Percentiles rank a stretch among this genome's conserved stretches.
Evolutionary conservation across 1,284 basidiomycete genomes (phyloP).

Genomic region (Cryptococcus sp.): DNA sequence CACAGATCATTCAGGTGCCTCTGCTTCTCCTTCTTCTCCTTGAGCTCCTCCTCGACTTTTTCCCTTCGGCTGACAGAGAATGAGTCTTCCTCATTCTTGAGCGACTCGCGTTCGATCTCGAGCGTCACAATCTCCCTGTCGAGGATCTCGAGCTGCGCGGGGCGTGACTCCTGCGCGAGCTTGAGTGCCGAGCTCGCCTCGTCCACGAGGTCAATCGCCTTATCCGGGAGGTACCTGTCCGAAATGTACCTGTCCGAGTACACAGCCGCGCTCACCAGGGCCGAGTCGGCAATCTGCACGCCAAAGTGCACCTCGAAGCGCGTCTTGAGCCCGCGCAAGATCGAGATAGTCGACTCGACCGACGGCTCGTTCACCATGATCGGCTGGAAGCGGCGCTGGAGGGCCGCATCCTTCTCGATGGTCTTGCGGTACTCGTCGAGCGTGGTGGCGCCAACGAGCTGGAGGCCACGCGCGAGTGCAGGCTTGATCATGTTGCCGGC

Average conservation of each 20-base stretch:
- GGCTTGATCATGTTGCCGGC: slow-evolving; percentile 64
- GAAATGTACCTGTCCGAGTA: slow-evolving; percentile 79
- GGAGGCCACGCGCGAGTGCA: slow-evolving; percentile 76
- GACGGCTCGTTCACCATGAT: slow-evolving; percentile 83
- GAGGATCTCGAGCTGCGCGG: slow-evolving; percentile 76
- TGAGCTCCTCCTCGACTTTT: slow-evolving; percentile 65
- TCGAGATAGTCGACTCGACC: slow-evolving; percentile 80
- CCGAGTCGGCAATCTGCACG: slow-evolving; percentile 81
- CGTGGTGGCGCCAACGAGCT: slow-evolving; percentile 83
- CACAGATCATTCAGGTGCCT: slow-evolving; percentile 64
- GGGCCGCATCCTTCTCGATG: slow-evolving; percentile 86
- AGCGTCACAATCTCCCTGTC: slow-evolving; percentile 80
- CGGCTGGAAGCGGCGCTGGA: slow-evolving; percentile 86
- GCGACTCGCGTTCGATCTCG: slow-evolving; percentile 83
- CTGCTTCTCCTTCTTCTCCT: slow-evolving; percentile 61
- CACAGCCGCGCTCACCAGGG: slow-evolving; percentile 79
- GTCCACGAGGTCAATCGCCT: slow-evolving; percentile 79
- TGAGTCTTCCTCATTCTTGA: slow-evolving; percentile 82
- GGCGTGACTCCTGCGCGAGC: slow-evolving; percentile 85
- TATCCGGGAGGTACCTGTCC: slow-evolving; percentile 83
- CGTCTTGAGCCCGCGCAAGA: slow-evolving; percentile 78
- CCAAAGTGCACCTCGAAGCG: slow-evolving; percentile 86
- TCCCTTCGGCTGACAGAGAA: slow-evolving; percentile 69
- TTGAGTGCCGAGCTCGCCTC: slow-evolving; percentile 85
- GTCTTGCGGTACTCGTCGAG: slow-evolving; percentile 87